A percentile compares a stretch with the other conserved stretches of the same genome.
These are phyloP conservation scores for Nigrospora osmanthi DNA, from an alignment of 2,329 filamentous ascomycete genomes.

Conservation along the genomic window DNA sequence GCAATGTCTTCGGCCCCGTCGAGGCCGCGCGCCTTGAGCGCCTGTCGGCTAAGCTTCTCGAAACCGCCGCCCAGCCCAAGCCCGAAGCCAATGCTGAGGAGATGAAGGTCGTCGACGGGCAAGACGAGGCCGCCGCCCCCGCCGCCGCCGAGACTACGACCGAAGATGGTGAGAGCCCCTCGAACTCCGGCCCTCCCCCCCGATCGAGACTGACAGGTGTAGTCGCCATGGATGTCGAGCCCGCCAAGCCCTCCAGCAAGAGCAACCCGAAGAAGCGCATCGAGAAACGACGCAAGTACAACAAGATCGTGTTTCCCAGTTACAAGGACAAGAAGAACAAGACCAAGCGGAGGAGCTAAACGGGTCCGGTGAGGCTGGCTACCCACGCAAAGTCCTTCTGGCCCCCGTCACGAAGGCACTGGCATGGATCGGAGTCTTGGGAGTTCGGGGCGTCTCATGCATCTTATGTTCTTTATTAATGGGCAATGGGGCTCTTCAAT, in stretches of 20 bases:
- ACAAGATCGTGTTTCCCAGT: slow-evolving; percentile 52
- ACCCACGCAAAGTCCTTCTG: not conserved
- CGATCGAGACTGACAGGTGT: slow-evolving; percentile 6
- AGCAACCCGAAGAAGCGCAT: slow-evolving; percentile 41
- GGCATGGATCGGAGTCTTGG: slow-evolving; percentile 2
- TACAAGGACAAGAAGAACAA: slow-evolving; percentile 42
- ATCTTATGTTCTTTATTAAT: too few species aligned
- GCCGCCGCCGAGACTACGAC: slow-evolving; percentile 17
- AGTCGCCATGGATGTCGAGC: slow-evolving; percentile 52
- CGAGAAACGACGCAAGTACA: slow-evolving; percentile 49
- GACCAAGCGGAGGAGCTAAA: slow-evolving; percentile 25
- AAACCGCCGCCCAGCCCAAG: slow-evolving; percentile 70
- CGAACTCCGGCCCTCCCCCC: slow-evolving; percentile 3
- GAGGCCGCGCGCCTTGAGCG: slow-evolving; percentile 74
- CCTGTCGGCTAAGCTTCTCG: slow-evolving; percentile 77
- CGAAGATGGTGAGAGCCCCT: slow-evolving; percentile 21
- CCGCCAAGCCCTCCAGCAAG: slow-evolving; percentile 27
- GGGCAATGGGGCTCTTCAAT: too few species aligned
- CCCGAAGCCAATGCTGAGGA: slow-evolving; percentile 40
- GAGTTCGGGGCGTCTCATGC: not conserved
- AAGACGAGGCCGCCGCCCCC: slow-evolving; percentile 8
- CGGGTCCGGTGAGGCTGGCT: too few species aligned
- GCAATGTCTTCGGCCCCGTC: slow-evolving; percentile 75
- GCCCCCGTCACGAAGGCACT: not conserved
- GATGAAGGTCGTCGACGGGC: slow-evolving; percentile 38